Base-by-base conservation (phyloP, 441 rosid genomes). In the Euphorbia schlechtendalii region DNA sequence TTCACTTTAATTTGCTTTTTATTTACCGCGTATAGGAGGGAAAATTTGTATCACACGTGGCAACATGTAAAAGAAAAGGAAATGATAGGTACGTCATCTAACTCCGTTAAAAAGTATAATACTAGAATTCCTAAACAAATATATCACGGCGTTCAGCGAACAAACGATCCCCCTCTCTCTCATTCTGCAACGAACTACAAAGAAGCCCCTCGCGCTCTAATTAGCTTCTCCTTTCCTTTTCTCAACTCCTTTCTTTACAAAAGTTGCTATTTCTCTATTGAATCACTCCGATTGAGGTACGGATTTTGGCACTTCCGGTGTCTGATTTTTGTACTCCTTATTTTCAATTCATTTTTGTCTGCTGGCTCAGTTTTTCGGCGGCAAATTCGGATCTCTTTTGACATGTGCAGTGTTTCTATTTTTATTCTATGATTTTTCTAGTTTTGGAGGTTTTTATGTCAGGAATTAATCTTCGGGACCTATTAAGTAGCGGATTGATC, bases 131-230 rank as follows among this genome's bases (percentile, higher is more conserved):
- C n/a, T n/a, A n/a, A n/a, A n/a, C n/a, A 65, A 21, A 73, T 55
- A 57, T 61, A 69, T 68, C 59, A 81, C 94, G 88, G 53, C 89
- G 89, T 82, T n/a, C n/a, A n/a, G n/a, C n/a, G n/a, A n/a, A 24
- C n/a, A n/a, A n/a, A n/a, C n/a, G n/a, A n/a, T n/a, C n/a, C n/a
- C n/a, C n/a, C n/a, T n/a, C n/a, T n/a, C n/a, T n/a, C n/a, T n/a
- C n/a, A n/a, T n/a, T n/a, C n/a, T n/a, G n/a, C n/a, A n/a, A n/a
- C n/a, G n/a, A n/a, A n/a, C n/a, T n/a, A 69, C 34, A 34, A 11
- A 51, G 69, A 71, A 40, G 61, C 46, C 56, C 56, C 25, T 6
- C 34, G 34, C 34, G 6, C 9, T 28, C 12, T 3, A 25, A 24
- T 12, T 24, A 24, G 49, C 68, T 70, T 45, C 68, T 52, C 72